Conservation (phyloP, 805 yeast species). For the Pichia rugopelliculosa region DNA sequence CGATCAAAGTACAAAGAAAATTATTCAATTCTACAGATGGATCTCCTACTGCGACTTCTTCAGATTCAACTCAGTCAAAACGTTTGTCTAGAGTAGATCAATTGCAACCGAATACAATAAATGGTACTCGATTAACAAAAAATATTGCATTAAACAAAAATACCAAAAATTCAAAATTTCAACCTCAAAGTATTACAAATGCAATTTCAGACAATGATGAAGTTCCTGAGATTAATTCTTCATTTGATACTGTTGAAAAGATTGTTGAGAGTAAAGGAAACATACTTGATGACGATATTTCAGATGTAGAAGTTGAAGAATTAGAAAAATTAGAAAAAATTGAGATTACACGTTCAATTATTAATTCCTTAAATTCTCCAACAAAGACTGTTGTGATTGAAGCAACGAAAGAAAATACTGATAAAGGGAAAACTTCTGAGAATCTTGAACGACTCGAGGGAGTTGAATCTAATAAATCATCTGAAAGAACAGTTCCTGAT, state of each 20-base stretch:
- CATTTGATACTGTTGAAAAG: not conserved
- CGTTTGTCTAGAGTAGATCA: not conserved
- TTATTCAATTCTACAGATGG: constrained; percentile 16
- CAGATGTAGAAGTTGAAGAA: not conserved
- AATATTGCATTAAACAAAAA: constrained; percentile 22
- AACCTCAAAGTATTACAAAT: constrained; percentile 11
- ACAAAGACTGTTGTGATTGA: not conserved
- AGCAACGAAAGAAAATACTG: not conserved
- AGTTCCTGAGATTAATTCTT: not conserved
- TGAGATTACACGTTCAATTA: not conserved
- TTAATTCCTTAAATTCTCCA: not conserved
- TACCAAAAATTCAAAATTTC: constrained; percentile 11
- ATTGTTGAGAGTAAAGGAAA: not conserved
- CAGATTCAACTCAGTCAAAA: not conserved
- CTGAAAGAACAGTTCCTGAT: not conserved
- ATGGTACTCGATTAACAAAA: constrained; percentile 19
- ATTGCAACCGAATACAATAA: not conserved
- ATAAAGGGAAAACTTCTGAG: not conserved
- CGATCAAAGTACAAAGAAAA: constrained; percentile 19
- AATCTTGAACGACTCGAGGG: not conserved
- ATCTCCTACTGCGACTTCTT: constrained; percentile 10
- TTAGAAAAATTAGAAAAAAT: not conserved
- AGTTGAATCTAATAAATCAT: not conserved
- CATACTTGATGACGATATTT: not conserved
- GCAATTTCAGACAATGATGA: constrained; percentile 2